Percentiles rank a stretch among this genome's conserved stretches.
Conservation (phyloP, 176 grass and related monocot species). For the Oryza glumipatula region DNA sequence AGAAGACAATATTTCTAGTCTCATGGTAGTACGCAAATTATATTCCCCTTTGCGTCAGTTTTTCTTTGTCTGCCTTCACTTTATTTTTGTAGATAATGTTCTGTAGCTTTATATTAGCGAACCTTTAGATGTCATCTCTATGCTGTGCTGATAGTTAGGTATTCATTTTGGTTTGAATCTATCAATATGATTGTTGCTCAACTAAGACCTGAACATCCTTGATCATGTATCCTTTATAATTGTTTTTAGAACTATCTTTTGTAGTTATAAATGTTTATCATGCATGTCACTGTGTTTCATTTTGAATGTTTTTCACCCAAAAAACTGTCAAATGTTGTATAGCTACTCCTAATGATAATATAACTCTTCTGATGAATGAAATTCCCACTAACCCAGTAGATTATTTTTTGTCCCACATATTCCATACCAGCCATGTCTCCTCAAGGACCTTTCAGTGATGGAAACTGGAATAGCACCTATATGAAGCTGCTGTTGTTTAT, state of each 20-base stretch:
- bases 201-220: too few relatives aligned
- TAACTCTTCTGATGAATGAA: not conserved
- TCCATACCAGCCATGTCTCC: not conserved
- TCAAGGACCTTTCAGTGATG: slow-evolving; percentile 1
- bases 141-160: not conserved
- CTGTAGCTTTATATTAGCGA: not conserved
- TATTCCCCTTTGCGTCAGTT: not conserved
- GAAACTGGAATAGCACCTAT: not conserved
- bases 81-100: not conserved
- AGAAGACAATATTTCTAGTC: slow-evolving; percentile 39
- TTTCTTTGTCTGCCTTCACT: not conserved
- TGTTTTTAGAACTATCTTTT: not conserved
- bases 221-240: not conserved
- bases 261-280: not conserved
- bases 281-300: not conserved
- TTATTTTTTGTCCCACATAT: not conserved
- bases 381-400: not conserved
- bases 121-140: not conserved
- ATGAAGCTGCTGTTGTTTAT: slow-evolving; percentile 18
- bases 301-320: not conserved
- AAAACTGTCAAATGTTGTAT: too few relatives aligned
- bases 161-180: too few relatives aligned
- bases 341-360: not conserved
- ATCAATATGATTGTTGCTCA: too few relatives aligned
- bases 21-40: slow-evolving; percentile 45